Percentiles rank a stretch among this genome's conserved stretches.
These are phyloP conservation scores for Tagetes erecta DNA, from an alignment of 129 eudicot species.

Conservation along the genomic window DNA sequence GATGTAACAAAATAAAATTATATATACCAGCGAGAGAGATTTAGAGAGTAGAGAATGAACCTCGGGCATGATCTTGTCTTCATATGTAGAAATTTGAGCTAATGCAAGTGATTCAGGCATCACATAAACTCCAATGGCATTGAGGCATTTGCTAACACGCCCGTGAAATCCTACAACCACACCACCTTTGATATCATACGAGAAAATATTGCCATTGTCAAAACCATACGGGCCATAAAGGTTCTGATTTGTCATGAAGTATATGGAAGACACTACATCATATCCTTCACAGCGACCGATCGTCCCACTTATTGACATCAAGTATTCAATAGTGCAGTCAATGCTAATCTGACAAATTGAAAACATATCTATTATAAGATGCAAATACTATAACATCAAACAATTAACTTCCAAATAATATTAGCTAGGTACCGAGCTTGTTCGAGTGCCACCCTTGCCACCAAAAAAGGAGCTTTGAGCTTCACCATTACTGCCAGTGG, in stretches of 20 bases:
- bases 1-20: too few relatives aligned
- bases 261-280: neutral
- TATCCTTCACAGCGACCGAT: neutral
- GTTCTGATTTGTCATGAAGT: conserved; percentile 20
- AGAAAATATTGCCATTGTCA: conserved; percentile 3
- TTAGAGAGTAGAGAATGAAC: neutral
- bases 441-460: too few relatives aligned
- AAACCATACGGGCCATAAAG: conserved; percentile 39
- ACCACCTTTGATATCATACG: conserved; percentile 23
- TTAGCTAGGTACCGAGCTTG: neutral
- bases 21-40: too few relatives aligned
- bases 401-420: neutral
- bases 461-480: neutral
- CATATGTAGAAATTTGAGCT: neutral
- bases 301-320: neutral
- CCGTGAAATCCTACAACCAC: neutral
- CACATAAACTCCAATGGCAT: neutral
- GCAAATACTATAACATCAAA: neutral
- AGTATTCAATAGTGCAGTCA: neutral
- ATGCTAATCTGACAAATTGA: neutral
- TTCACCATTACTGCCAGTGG: neutral
- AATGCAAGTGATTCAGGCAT: neutral
- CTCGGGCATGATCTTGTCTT: neutral
- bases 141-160: neutral
- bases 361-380: neutral